Evolutionary conservation across 139 green algal genomes (phyloP).

Genomic region (Tetratostichococcus sp.): DNA sequence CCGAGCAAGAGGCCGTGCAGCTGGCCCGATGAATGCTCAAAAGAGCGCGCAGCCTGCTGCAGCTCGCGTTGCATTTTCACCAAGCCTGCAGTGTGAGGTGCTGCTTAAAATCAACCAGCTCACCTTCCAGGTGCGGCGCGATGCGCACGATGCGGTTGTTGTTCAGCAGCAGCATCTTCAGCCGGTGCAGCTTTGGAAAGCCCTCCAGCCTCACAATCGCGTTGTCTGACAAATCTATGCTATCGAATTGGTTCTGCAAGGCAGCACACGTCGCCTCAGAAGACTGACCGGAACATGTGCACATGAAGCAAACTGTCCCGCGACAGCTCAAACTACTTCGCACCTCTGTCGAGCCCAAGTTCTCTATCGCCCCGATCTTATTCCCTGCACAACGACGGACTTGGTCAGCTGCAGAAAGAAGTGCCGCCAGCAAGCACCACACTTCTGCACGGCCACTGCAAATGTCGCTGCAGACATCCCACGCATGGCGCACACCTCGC

Average conservation of each 20-base stretch:
- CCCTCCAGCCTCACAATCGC: slow-evolving; percentile 91
- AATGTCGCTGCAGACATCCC: no score
- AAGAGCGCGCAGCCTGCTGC: neutral
- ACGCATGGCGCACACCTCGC: slow-evolving; percentile 64
- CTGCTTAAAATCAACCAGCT: no score
- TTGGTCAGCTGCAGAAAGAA: no score
- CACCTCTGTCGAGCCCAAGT: slow-evolving; percentile 89
- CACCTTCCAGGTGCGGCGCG: slow-evolving; percentile 60
- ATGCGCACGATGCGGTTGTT: slow-evolving; percentile 92
- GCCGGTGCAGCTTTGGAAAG: slow-evolving; percentile 81
- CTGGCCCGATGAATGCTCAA: neutral
- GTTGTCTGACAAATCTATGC: slow-evolving; percentile 96
- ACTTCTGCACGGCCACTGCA: no score
- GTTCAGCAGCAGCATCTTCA: slow-evolving; percentile 81
- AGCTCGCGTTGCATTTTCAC: neutral
- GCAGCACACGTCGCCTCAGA: neutral
- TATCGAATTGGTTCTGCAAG: slow-evolving; percentile 95
- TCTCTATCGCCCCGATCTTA: slow-evolving; percentile 87
- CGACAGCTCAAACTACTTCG: no score
- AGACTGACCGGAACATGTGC: no score
- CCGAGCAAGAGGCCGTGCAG: no score
- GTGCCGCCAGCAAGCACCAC: no score
- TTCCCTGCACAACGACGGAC: slow-evolving; percentile 44
- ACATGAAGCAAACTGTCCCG: no score
- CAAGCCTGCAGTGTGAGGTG: no score